phyloP scores from a whole-genome alignment of 116 monocot genomes.

The Zostera marina region DNA sequence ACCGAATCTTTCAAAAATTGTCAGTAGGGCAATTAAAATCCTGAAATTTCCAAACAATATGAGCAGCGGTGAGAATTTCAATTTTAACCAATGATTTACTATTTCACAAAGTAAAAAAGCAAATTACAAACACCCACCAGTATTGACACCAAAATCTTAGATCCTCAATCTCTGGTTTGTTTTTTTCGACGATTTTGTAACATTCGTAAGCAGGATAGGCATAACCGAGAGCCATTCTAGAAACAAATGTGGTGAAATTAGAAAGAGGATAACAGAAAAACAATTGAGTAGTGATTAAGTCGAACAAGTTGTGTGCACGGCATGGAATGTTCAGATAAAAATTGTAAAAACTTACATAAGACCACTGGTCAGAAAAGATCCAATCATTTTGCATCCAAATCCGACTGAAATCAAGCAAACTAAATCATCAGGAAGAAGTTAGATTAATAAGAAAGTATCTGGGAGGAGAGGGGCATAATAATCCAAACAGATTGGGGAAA shows the following conservation, averaged over 20 bases:
- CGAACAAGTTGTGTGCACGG: background rate
- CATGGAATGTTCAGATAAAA: too few relatives aligned
- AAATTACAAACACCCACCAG: constrained; percentile 31
- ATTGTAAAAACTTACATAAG: constrained; percentile 28
- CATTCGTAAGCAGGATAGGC: constrained; percentile 91
- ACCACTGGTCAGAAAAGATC: constrained; percentile 56
- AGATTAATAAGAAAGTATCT: too few relatives aligned
- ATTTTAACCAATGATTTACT: background rate
- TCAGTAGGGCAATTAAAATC: constrained; percentile 72
- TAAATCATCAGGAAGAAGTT: too few relatives aligned
- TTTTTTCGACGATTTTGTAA: constrained; percentile 73
- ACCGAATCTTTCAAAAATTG: constrained; percentile 55
- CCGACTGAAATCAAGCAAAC: background rate
- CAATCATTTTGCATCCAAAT: constrained; percentile 37
- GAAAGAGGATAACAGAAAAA: background rate
- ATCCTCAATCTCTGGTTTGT: constrained; percentile 65
- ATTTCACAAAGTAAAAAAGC: background rate
- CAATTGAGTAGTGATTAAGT: background rate
- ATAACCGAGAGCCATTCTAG: constrained; percentile 62
- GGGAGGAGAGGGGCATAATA: too few relatives aligned
- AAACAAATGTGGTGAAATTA: background rate
- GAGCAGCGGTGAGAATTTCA: background rate
- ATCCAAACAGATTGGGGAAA: too few relatives aligned
- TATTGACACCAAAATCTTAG: constrained; percentile 96
- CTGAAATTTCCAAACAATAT: constrained; percentile 9